Percentiles rank a stretch among this genome's conserved stretches.
These are phyloP conservation scores for Phytophthora sp. DNA, from an alignment of 352 stramenopile species.

Conservation along the genomic window DNA sequence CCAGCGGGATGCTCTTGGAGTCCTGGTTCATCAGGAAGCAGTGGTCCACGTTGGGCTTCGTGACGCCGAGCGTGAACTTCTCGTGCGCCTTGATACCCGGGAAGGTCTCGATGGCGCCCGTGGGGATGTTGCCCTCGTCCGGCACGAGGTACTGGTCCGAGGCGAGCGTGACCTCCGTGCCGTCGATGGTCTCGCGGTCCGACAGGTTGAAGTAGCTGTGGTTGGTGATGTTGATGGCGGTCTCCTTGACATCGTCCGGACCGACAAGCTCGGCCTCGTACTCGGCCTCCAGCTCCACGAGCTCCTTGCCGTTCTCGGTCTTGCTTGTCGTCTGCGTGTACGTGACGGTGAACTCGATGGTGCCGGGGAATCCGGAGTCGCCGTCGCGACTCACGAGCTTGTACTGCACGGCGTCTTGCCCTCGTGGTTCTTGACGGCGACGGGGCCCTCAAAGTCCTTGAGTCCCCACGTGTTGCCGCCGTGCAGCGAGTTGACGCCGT, in stretches of 20 bases:
- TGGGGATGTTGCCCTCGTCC: slow-evolving; percentile 34
- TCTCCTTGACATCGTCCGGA: slow-evolving; percentile 31
- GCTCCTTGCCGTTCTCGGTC: slow-evolving; percentile 33
- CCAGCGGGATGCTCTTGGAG: slow-evolving; percentile 35
- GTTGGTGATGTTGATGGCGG: slow-evolving; percentile 39
- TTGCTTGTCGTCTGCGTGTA: slow-evolving; percentile 29
- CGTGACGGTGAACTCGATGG: slow-evolving; percentile 23
- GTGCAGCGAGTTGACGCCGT: slow-evolving; percentile 32
- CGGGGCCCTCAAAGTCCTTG: slow-evolving; percentile 24
- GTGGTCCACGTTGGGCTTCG: slow-evolving; percentile 36
- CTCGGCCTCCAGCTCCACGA: slow-evolving; percentile 26
- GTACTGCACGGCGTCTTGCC: slow-evolving; percentile 30
- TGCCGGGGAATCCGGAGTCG: slow-evolving; percentile 34
- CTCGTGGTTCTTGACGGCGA: slow-evolving; percentile 20
- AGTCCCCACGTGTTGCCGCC: slow-evolving; percentile 35
- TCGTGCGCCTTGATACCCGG: slow-evolving; percentile 28
- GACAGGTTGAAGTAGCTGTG: slow-evolving; percentile 41
- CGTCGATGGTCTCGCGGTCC: slow-evolving; percentile 35
- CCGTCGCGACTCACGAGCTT: slow-evolving; percentile 29
- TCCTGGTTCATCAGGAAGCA: slow-evolving; percentile 34
- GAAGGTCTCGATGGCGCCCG: slow-evolving; percentile 32
- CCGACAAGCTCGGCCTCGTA: slow-evolving; percentile 32
- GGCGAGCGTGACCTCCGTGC: slow-evolving; percentile 25
- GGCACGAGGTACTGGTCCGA: slow-evolving; percentile 33
- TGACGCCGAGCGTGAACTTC: slow-evolving; percentile 29